These are phyloP conservation scores for Monosporascus sp. DNA, from an alignment of 2,329 filamentous ascomycete genomes.

Conservation along the genomic window DNA sequence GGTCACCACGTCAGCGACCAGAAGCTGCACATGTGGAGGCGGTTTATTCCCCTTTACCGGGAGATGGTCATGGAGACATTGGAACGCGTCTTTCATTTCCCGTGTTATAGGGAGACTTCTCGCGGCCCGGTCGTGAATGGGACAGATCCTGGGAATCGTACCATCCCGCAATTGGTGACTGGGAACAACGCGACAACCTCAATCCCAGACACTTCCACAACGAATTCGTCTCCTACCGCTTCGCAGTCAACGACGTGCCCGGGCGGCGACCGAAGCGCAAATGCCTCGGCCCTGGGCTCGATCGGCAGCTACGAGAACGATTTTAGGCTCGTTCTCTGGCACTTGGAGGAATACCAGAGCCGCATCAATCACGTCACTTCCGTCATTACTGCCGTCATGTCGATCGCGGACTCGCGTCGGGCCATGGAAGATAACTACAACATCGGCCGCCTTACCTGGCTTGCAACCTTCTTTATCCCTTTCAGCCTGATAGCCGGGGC, in stretches of 20 bases:
- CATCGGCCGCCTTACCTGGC: constrained; percentile 26
- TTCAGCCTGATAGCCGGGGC: constrained; percentile 25
- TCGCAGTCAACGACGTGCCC: not conserved
- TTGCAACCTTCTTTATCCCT: constrained; percentile 30
- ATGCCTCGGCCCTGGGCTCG: not conserved
- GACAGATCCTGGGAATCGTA: too few species aligned
- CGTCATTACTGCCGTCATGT: constrained; percentile 27
- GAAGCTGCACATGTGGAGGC: constrained; percentile 22
- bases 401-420: constrained; percentile 24
- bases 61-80: constrained; percentile 23
- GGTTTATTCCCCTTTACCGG: constrained; percentile 21
- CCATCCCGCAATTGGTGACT: too few species aligned
- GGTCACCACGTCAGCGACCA: constrained; percentile 13
- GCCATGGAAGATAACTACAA: constrained; percentile 26
- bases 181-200: not conserved
- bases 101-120: not conserved
- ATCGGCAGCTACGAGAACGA: constrained; percentile 17
- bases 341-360: constrained; percentile 27
- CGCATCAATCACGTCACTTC: constrained; percentile 27
- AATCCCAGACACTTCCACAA: not conserved
- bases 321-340: constrained; percentile 16
- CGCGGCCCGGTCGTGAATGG: not conserved
- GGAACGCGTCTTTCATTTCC: constrained; percentile 11
- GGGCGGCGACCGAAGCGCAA: not conserved
- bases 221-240: not conserved